These are phyloP conservation scores for Boechera retrofracta DNA, from an alignment of 345 rosid genomes.

Conservation along the genomic window DNA sequence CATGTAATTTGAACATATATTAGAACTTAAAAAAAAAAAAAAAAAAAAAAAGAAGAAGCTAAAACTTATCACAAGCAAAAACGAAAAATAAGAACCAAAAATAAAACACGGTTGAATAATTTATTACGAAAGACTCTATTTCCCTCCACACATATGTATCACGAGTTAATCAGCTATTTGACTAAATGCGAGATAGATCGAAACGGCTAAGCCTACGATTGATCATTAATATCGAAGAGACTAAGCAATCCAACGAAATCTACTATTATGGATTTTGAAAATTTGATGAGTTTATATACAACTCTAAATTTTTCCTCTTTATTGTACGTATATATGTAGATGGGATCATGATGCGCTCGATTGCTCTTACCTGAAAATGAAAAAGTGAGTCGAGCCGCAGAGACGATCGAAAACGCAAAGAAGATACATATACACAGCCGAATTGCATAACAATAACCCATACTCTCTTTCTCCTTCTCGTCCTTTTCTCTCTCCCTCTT, in stretches of 20 bases:
- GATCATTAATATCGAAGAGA: conserved; percentile 12
- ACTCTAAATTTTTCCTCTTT: not conserved
- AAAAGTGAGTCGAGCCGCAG: conserved; percentile 47
- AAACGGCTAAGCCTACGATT: not conserved
- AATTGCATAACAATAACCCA: conserved; percentile 34
- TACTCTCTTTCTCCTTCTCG: conserved; percentile 4
- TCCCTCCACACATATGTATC: not conserved
- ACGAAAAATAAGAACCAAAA: not conserved
- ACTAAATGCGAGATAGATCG: conserved; percentile 11
- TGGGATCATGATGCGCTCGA: not conserved
- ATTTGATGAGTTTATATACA: not conserved
- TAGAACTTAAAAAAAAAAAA: not conserved
- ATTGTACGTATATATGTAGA: not conserved
- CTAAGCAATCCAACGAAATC: not conserved
- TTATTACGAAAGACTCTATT: not conserved
- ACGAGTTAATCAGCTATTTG: not conserved
- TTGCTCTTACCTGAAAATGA: conserved; percentile 49
- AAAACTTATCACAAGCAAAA: not conserved
- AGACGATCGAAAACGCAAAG: conserved; percentile 39
- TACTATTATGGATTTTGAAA: not conserved
- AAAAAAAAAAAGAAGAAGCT: not conserved
- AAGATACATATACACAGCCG: conserved; percentile 40
- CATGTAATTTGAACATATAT: conserved; percentile 6
- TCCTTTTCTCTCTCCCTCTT: conserved; percentile 5
- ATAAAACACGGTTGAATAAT: not conserved